Base-by-base conservation (phyloP, 2,329 filamentous ascomycete genomes). In the Bipolaris bicolor region DNA sequence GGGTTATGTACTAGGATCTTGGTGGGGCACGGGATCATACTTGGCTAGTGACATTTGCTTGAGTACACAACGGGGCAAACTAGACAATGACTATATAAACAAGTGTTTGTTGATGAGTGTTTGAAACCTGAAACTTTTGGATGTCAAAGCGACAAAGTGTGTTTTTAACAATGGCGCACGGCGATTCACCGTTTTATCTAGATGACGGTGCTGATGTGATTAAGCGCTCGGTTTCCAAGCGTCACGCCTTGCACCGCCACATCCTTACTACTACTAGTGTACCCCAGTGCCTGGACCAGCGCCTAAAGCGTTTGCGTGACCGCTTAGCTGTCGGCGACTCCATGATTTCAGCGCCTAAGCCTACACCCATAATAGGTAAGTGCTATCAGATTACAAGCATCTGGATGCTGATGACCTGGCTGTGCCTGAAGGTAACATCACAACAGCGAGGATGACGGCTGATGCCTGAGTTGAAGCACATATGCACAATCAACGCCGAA, bases 11-110 rank as follows among this genome's bases (percentile, higher is more conserved):
- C 54, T 31, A 24, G 33, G 34, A 1, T 43, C 44, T 45, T 47
- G 37, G 56, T 62, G 56, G 63, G 61, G 61, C 41, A 41, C 16
- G 46, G 39, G 20, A 18, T 46, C 48, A 18, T 59, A 60, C 56
- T 46, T 16, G 33, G 39, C 56, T 54, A 65, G 58, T 59, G 48
- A 54, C 52, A 62, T 59, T 11, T 15, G 18, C 26, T 7, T 22
- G 29, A 31, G 20, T 41, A n/a, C 36, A 40, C 37, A 47, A 52
- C 40, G 33, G 45, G 45, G 49, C 56, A 48, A 56, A 49, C 54
- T 55, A 34, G 60, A 52, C 39, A 60, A 41, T 36, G 40, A 47
- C 24, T 18, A 5, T 51, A 15, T 15, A 31, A 43, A 31, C 16
- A 53, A 33, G 7, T 20, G 24, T 31, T 13, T 33, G 24, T 31